A percentile compares a stretch with the other conserved stretches of the same genome.
phyloP scores from a whole-genome alignment of 352 stramenopile species.

The Pythium grandisporangium region DNA sequence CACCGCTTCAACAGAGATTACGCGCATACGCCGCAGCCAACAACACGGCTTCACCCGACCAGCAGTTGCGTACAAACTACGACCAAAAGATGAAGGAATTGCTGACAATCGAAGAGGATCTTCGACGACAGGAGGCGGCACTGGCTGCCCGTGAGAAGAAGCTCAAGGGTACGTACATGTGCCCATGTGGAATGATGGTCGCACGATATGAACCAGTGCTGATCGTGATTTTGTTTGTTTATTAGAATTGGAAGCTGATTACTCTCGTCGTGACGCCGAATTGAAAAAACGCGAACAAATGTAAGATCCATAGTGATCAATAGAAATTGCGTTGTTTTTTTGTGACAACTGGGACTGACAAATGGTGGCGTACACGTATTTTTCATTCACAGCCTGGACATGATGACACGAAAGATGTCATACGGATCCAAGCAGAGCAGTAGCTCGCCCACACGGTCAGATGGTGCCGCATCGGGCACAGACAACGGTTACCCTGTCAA shows the following conservation, averaged over 20 bases:
- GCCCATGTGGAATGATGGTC: too few species aligned
- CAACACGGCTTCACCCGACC: slow-evolving; percentile 43
- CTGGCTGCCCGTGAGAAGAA: slow-evolving; percentile 82
- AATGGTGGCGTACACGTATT: too few species aligned
- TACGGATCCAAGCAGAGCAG: slow-evolving; percentile 46
- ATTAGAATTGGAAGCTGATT: slow-evolving; percentile 70
- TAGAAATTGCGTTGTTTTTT: not conserved
- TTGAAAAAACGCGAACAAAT: slow-evolving; percentile 84
- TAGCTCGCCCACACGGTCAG: slow-evolving; percentile 60
- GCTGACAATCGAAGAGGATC: slow-evolving; percentile 74
- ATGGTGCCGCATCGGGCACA: slow-evolving; percentile 67
- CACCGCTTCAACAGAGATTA: slow-evolving; percentile 72
- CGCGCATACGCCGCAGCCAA: slow-evolving; percentile 62
- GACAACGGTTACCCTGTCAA: slow-evolving; percentile 47
- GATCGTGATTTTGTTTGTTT: not conserved
- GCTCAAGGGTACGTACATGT: slow-evolving; percentile 46
- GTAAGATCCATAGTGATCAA: slow-evolving; percentile 17
- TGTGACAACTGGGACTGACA: not conserved
- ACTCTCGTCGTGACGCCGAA: slow-evolving; percentile 64
- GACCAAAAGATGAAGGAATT: slow-evolving; percentile 86
- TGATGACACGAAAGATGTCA: slow-evolving; percentile 68
- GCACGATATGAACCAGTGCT: not conserved
- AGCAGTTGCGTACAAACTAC: slow-evolving; percentile 72
- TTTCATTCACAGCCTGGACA: slow-evolving; percentile 34
- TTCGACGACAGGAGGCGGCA: slow-evolving; percentile 75